Base-by-base conservation (phyloP, 768 basidiomycete genomes). In the Panellus pusillus region DNA sequence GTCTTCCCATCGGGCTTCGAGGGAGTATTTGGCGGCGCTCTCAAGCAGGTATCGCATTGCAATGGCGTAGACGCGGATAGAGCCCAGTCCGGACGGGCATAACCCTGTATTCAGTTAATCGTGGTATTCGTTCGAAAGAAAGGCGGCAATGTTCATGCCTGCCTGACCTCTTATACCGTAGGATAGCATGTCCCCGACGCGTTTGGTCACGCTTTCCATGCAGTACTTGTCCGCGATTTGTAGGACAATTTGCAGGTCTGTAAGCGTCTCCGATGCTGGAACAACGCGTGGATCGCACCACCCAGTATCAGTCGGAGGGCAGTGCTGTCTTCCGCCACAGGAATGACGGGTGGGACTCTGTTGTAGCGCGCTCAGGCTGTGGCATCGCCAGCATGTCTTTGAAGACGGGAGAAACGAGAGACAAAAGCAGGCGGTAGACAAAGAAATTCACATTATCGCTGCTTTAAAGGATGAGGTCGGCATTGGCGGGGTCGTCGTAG, bases 1-100 rank as follows among this genome's bases (percentile, higher is more conserved):
- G n/a, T 66, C 56, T 37, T 66, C 61, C 43, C 55, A 57, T 39
- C 42, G 47, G 13, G 55, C 50, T 20, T 35, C 39, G 39, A 76
- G 65, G 29, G 74, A 72, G 47, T 65, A 51, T 15, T 62, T 64
- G 12, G 68, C 65, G 47, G 73, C 69, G 11, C 63, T 59, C 38
- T 69, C 64, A 44, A 73, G 60, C 36, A 66, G 59, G 53, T 72
- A 73, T 35, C 69, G 70, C 50, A 69, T 66, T 19, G 74, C 72
- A 52, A 76, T 68, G 39, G 75, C 74, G 44, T 72, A 76, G 13
- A 70, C 65, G 20, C 72, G 69, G 9, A 77, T 32, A 1, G 75
- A 68, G 31, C 70, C 68, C 63, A 2, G 68, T 45, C 50, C 69
- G 62, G 7, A 54, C 38, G 2, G 67, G 65, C 44, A 63, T 54